Conservation (phyloP, 2,329 filamentous ascomycete genomes). For the Hysterium pulicare region DNA sequence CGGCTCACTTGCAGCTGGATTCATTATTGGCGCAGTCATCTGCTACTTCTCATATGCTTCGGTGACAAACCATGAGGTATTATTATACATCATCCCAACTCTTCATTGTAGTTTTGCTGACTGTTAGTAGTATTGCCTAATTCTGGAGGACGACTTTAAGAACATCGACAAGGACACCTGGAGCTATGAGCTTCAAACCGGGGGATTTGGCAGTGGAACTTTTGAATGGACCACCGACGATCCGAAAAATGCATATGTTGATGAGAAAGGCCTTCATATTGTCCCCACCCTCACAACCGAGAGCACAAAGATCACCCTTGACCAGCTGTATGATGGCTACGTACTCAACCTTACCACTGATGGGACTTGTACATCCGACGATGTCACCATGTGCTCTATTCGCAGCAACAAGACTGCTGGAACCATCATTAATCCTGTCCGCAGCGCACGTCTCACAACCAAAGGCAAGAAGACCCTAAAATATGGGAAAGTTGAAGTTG, state of each 20-base stretch:
- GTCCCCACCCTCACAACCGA: slow-evolving; percentile 67
- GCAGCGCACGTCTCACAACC: slow-evolving; percentile 73
- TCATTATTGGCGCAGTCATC: slow-evolving; percentile 19
- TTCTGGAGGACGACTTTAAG: slow-evolving; percentile 56
- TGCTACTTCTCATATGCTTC: slow-evolving; percentile 19
- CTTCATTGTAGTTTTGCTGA: slow-evolving; percentile 3
- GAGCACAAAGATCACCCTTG: slow-evolving; percentile 62
- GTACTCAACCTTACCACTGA: slow-evolving; percentile 34
- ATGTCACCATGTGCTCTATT: slow-evolving; percentile 60
- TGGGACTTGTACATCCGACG: slow-evolving; percentile 64
- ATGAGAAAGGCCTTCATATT: slow-evolving; percentile 68
- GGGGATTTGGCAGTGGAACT: slow-evolving; percentile 65
- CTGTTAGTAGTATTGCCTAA: slow-evolving; percentile 14
- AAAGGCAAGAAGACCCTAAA: slow-evolving; percentile 68
- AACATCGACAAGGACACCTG: slow-evolving; percentile 60
- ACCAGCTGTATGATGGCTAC: slow-evolving; percentile 57
- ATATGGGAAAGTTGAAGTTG: slow-evolving; percentile 77
- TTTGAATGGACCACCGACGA: slow-evolving; percentile 71
- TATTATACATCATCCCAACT: slow-evolving; percentile 1
- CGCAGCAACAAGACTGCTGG: slow-evolving; percentile 72
- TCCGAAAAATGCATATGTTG: slow-evolving; percentile 71
- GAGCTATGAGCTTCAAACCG: slow-evolving; percentile 69
- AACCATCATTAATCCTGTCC: slow-evolving; percentile 70
- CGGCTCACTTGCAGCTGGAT: slow-evolving; percentile 15
- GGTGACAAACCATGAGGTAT: slow-evolving; percentile 17